Evolutionary conservation across 2,329 filamentous ascomycete genomes (phyloP), one percentile per base, ranked within the genome.

Genomic region (Colletotrichum tabaci): DNA sequence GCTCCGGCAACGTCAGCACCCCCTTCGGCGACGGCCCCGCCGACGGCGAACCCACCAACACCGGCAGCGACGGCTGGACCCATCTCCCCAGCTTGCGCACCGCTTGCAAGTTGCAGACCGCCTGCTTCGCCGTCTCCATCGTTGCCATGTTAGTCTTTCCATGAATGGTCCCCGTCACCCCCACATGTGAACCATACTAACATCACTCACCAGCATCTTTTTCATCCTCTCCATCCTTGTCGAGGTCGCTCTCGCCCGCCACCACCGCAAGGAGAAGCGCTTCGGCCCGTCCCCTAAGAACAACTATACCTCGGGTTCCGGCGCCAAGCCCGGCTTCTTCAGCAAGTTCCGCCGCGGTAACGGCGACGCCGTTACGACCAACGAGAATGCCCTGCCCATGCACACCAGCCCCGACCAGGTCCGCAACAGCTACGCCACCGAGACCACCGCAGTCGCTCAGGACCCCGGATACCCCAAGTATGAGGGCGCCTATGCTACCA

Each of bases 61-160:
- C 83, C 71, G 83, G 86, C n/a, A 82, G 84, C 53, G 84, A 84
- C 76, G 85, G 84, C 46, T 89, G 89, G 72, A 84, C 82, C 21
- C 76, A 77, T 12, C 78, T 89, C 56, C 87, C 87, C 2, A 86
- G 80, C 57, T 86, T 84, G 72, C 79, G 77, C 49, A 81, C 81
- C 9, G 90, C 92, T 0, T 98, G 95, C 85, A 87, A 87, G 71
- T 84, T 98, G 75, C 90, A 97, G 82, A 94, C 91, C 61, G 94
- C 92, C 55, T 89, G 87, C 72, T 91, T 98, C 74, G 93, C 93
- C 4, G 91, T 96, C 18, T 85, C 95, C 40, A 93, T 98, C 72
- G 89, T 95, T 67, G 93, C 88, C 77, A 90, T 93, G 91, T 95
- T 85, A 83, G 86, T 73, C 10, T 42, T 16, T 13, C 21, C 8